Conservation (phyloP, 1,284 basidiomycete genomes). For the Leccinum variabile region DNA sequence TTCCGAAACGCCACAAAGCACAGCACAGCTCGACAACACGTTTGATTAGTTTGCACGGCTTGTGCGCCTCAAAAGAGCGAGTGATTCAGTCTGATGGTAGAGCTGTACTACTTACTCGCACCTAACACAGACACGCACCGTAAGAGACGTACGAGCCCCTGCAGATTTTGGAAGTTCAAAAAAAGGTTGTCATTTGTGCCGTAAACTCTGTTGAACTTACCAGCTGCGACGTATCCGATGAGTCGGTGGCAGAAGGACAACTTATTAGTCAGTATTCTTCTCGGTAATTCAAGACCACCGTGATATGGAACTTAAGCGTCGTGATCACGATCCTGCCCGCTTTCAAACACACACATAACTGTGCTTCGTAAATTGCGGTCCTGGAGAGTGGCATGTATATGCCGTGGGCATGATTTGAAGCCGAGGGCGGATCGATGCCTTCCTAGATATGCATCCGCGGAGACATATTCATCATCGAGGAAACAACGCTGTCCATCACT, state of each 20-base stretch:
- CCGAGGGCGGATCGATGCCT: constrained; percentile 9
- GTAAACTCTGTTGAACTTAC: constrained; percentile 18
- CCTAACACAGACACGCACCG: not conserved
- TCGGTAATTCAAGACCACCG: constrained; percentile 8
- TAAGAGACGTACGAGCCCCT: not conserved
- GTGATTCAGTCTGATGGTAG: constrained; percentile 1
- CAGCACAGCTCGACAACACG: constrained; percentile 10
- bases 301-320: not conserved
- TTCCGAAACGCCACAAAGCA: constrained; percentile 30
- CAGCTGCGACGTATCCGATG: constrained; percentile 5
- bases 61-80: not conserved
- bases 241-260: constrained; percentile 17
- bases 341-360: constrained; percentile 4
- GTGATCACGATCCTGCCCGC: constrained; percentile 1
- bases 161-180: not conserved
- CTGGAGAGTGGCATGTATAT: constrained; percentile 5
- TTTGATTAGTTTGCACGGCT: constrained; percentile 3
- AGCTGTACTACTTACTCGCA: not conserved
- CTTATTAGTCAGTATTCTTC: constrained; percentile 17
- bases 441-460: constrained; percentile 11
- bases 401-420: constrained; percentile 4
- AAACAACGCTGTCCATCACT: not conserved
- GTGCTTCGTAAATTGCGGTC: constrained; percentile 6
- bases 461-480: not conserved
- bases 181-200: constrained; percentile 16